Base-by-base conservation (phyloP, 768 basidiomycete genomes). In the Exsudoporus frostii region DNA sequence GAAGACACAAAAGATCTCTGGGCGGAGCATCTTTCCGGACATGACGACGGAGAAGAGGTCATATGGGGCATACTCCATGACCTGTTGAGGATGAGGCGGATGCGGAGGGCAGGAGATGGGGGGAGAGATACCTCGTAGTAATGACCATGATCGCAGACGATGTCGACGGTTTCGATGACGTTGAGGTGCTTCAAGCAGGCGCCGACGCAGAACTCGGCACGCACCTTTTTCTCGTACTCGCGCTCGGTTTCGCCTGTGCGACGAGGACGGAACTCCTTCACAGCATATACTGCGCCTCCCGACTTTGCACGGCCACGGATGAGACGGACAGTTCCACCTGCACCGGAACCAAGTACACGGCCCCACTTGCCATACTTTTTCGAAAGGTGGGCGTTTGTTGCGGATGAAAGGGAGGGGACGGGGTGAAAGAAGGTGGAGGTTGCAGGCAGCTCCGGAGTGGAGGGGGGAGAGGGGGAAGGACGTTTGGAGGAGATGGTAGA, bases 281-380 rank as follows among this genome's bases (percentile, higher is more conserved):
- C 97, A 43, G 97, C 97, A 70, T 88, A 99, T 46, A 93, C 86
- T 46, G 79, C 76, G 17, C 90, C 88, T 20, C 92, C 93, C 27
- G 81, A 82, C 78, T 96, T 97, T 59, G 65, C 73, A 67, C 79
- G 81, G 54, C 84, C 88, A 74, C 94, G 95, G 74, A 99, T 96
- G 59, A 99, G 82, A 27, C 97, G 82, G 41, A 99, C 97, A 0
- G 97, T 99, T 24, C 97, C 97, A n/a, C 97, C 97, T 7, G 96
- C 97, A 27, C 97, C 97, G 27, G 88, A 90, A 25, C 97, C 97
- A 9, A 99, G 83, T 17, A 97, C 84, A 47, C 91, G 84, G 36
- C 96, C 97, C 91, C 97, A 97, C 69, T 99, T 99, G 59, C 97
- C 97, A 62, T 99, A 99, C 78, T 98, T 98, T 76, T 98, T 98